These are phyloP conservation scores for Kodamaea hsintzibuensis DNA, from an alignment of 805 yeast genomes.

Conservation along the genomic window DNA sequence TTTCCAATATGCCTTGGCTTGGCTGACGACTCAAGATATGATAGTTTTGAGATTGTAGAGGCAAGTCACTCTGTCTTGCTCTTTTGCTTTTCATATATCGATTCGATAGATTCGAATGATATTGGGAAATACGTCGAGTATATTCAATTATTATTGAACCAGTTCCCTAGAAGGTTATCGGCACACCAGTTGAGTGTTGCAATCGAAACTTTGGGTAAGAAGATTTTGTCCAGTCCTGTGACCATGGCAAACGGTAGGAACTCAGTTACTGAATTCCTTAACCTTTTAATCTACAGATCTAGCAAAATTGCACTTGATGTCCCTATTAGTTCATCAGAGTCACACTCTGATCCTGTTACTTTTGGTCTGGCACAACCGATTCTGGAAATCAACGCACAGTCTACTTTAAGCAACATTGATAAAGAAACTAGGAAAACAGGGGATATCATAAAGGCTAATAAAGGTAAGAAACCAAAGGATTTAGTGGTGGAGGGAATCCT, in stretches of 20 bases:
- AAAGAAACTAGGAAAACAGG: constrained; percentile 15
- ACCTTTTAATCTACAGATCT: constrained; percentile 43
- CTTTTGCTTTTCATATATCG: constrained; percentile 33
- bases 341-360: background rate
- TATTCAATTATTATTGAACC: constrained; percentile 46
- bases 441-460: constrained; percentile 31
- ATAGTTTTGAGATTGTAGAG: constrained; percentile 46
- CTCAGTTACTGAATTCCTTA: constrained; percentile 33
- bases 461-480: constrained; percentile 36
- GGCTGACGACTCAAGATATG: constrained; percentile 22
- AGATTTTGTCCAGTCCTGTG: constrained; percentile 29
- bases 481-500: constrained; percentile 17
- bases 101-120: constrained; percentile 13
- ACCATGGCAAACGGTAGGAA: constrained; percentile 5
- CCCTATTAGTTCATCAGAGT: constrained; percentile 14
- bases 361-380: constrained; percentile 35
- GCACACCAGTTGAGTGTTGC: constrained; percentile 59
- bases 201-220: constrained; percentile 53
- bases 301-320: constrained; percentile 34
- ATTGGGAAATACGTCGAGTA: constrained; percentile 36
- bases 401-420: constrained; percentile 32
- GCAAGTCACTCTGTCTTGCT: constrained; percentile 62
- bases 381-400: constrained; percentile 35
- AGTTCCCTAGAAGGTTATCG: constrained; percentile 59
- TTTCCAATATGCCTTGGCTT: constrained; percentile 35